Evolutionary conservation across 2,329 filamentous ascomycete species (phyloP), one percentile per base, ranked within the genome.

Genomic region (Apiospora malaysiana): DNA sequence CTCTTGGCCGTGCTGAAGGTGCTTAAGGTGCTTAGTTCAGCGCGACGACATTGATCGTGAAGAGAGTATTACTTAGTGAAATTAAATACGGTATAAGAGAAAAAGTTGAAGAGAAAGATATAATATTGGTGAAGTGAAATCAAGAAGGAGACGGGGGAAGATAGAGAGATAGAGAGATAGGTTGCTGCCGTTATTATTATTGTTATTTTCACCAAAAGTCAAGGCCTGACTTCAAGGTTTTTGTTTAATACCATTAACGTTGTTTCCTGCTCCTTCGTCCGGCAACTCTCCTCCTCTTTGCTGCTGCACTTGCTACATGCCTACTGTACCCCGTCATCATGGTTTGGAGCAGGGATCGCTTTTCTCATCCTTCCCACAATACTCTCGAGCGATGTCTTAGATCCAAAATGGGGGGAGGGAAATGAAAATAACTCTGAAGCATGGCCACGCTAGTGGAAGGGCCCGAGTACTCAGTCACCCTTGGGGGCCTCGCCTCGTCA

Each of bases 301-400:
- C 45, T 47, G 32, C 32, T 32, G 32, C 32, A 32, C 32, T 32
- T 32, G 32, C 32, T 32, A 6, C 32, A 32, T 37, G 4, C 21
- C 37, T 10, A 3, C n/a, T n/a, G n/a, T n/a, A n/a, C 51, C 27
- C 21, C 32, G 56, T 56, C 51, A 56, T 56, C 32, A 40, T 63
- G 10, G 16, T 37, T 40, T 63, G 27, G 56, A 32, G 56, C 56
- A 40, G 32, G 56, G 56, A 63, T 40, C 56, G 32, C 56, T 23
- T 63, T 8, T 23, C 21, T 32, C 18, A 6, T 63, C 56, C 56
- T 12, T 63, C 56, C 32, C 27, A 32, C 56, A 40, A 63, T 63
- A 63, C 56, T 63, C 56, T 40, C 56, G 56, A 40, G 56, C 56
- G 56, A 63, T 63, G 32, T 63, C 56, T 63, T 63, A 14, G 56